These are phyloP conservation scores for Emergomyces africanus DNA, from an alignment of 2,329 filamentous ascomycete genomes.

Conservation along the genomic window DNA sequence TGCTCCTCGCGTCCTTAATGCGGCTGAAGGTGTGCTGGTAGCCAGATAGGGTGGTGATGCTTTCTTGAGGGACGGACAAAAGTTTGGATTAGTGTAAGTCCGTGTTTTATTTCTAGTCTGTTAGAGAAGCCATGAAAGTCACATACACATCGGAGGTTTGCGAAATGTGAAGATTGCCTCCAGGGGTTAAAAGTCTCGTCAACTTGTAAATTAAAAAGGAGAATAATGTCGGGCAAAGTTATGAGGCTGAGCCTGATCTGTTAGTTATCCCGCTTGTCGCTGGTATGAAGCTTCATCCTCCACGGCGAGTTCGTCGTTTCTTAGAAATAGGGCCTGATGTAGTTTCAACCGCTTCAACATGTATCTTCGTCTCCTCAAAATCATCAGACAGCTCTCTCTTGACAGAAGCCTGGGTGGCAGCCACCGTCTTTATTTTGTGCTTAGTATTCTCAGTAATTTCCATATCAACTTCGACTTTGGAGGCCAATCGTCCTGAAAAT, in stretches of 20 bases:
- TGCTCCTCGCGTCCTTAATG: too few species aligned
- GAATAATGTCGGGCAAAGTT: background rate
- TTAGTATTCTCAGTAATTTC: background rate
- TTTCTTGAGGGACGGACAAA: too few species aligned
- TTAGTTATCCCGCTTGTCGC: background rate
- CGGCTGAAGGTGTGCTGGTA: background rate
- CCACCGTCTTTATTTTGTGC: background rate
- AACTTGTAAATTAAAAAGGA: background rate
- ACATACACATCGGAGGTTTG: too few species aligned
- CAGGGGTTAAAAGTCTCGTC: too few species aligned
- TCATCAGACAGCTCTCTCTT: conserved; percentile 8
- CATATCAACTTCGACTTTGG: conserved; percentile 22
- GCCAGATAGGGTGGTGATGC: too few species aligned
- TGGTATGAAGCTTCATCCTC: background rate
- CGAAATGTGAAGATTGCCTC: too few species aligned
- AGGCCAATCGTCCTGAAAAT: conserved; percentile 56
- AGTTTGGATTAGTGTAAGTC: too few species aligned
- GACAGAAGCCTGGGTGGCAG: background rate
- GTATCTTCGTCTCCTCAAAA: background rate
- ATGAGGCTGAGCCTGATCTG: too few species aligned
- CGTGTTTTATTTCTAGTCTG: too few species aligned
- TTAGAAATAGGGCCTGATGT: background rate
- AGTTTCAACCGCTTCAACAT: background rate
- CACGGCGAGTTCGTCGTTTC: conserved; percentile 6
- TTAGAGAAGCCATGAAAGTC: too few species aligned